Evolutionary conservation across 73 alveolate species (phyloP).

Genomic region (Tetrahymena malaccensis): DNA sequence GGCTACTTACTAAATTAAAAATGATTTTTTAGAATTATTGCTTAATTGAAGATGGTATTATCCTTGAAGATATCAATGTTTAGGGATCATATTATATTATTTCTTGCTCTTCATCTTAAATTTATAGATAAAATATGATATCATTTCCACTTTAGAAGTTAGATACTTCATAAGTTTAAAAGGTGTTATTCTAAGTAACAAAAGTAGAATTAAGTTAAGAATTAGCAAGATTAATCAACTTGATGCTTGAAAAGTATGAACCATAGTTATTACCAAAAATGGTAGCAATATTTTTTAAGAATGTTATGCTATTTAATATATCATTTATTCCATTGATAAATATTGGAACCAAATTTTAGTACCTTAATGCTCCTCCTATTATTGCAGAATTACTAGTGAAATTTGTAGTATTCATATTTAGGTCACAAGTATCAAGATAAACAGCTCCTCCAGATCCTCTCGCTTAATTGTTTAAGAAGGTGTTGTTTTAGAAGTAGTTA

Average conservation of each 20-base stretch:
- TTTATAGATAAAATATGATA: background rate
- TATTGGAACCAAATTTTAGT: background rate
- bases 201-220: background rate
- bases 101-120: background rate
- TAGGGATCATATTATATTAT: background rate
- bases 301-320: background rate
- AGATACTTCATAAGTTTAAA: background rate
- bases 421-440: background rate
- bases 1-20: background rate
- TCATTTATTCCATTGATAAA: background rate
- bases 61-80: background rate
- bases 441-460: background rate
- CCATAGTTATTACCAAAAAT: background rate
- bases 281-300: background rate
- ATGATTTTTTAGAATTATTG: background rate
- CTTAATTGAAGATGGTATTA: background rate
- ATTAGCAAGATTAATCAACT: background rate
- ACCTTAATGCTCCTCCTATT: background rate
- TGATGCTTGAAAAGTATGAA: background rate
- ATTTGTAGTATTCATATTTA: background rate
- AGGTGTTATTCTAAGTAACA: background rate
- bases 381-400: background rate
- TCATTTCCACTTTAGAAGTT: background rate
- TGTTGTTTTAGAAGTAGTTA: too few relatives aligned
- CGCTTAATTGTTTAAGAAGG: background rate